A percentile compares a stretch with the other conserved stretches of the same genome.
Evolutionary conservation across 2,329 filamentous ascomycete species (phyloP).

Genomic region (Scedosporium boydii): DNA sequence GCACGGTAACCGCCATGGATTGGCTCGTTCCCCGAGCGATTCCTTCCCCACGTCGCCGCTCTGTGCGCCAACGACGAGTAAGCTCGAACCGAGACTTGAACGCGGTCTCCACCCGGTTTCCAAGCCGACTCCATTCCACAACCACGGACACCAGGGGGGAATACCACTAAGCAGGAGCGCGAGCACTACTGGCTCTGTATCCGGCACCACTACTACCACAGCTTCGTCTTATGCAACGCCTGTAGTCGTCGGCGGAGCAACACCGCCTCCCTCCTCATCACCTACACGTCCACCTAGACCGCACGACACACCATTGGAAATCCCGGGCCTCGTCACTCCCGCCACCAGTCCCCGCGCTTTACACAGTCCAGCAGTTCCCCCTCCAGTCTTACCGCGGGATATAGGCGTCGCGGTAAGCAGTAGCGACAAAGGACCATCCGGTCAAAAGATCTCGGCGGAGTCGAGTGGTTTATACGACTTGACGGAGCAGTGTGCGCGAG

Average conservation of each 20-base stretch:
- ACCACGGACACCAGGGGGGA: slow-evolving; percentile 10
- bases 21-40: slow-evolving; percentile 6
- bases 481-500: slow-evolving; percentile 20
- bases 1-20: slow-evolving; percentile 18
- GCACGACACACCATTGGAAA: slow-evolving; percentile 24
- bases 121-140: slow-evolving; percentile 8
- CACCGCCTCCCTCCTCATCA: slow-evolving; percentile 16
- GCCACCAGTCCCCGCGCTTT: neutral
- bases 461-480: slow-evolving; percentile 19
- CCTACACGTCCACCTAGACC: slow-evolving; percentile 25
- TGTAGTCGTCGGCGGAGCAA: neutral
- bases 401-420: slow-evolving; percentile 10
- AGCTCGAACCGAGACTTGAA: slow-evolving; percentile 24
- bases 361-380: neutral
- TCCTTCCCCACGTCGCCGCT: slow-evolving; percentile 28
- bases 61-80: slow-evolving; percentile 25
- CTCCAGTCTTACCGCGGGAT: neutral
- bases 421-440: slow-evolving; percentile 7
- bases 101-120: slow-evolving; percentile 6
- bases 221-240: neutral
- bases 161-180: neutral
- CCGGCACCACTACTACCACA: neutral
- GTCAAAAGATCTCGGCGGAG: slow-evolving; percentile 13
- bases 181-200: neutral
- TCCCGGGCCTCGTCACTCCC: slow-evolving; percentile 22